Base-by-base conservation (phyloP, 192 early-diverging fungal species). In the Gaertneriomyces sp. region DNA sequence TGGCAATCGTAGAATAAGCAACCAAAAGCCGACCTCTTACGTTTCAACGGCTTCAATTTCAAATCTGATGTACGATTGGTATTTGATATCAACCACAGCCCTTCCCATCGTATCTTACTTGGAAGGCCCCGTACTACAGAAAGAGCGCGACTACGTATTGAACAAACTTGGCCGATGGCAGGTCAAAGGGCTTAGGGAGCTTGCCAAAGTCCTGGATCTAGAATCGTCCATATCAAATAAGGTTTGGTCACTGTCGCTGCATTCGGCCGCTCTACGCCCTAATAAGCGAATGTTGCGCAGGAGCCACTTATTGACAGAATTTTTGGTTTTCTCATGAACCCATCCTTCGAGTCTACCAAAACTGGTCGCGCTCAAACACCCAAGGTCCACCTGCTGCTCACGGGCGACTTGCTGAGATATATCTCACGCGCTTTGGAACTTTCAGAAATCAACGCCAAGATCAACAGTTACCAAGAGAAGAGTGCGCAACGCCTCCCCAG, bases 11-110 rank as follows among this genome's bases (percentile, higher is more conserved):
- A 69, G 59, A 46, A 69, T 42, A 70, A 70, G 42, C 20, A 65
- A 17, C 14, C 57, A 14, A 65, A 65, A 43, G 9, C 6, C 6
- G 61, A 70, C 25, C 14, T 70, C 33, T 33, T 70, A 41, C 54
- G 64, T 9, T 70, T 70, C 61, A 54, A 70, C 9, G 69, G 69
- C 11, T 70, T 70, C 42, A 45, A 55, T 45, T 70, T 70, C 44
- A 3, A 53, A 19, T 62, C 60, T 11, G 61, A 70, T 49, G 69
- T 70, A 58, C 19, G 69, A 33, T 4, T 16, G 4, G 14, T 6
- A 4, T 2, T 11, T 12, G 14, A 25, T 10, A 12, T 51, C 47
- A 55, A 54, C 0, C 6, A 9, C n/a, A 20, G 43, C 25, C 11
- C 11, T 11, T 14, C 9, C 4, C 17, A 20, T 14, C 50, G 3